Evolutionary conservation across 164 flowering plant species (phyloP).

Genomic region (Umbilicus rupestris): DNA sequence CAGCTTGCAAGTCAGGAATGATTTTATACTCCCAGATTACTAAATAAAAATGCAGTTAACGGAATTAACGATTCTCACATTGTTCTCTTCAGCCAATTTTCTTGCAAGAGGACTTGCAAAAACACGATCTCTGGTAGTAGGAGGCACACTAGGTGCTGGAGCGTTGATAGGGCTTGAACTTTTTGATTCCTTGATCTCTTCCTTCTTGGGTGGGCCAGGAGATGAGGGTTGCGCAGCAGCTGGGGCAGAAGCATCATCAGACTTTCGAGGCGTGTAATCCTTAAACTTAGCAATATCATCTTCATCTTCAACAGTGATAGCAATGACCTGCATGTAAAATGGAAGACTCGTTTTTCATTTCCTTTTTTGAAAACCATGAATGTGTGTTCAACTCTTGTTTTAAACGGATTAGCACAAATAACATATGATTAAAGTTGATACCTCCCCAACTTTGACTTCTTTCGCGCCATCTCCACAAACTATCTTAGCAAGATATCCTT

Average conservation of each 20-base stretch:
- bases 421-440: constrained; percentile 17
- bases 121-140: constrained; percentile 49
- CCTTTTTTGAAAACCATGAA: neutral
- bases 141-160: constrained; percentile 33
- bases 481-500: constrained; percentile 87
- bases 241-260: too few species aligned
- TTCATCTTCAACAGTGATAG: constrained; percentile 93
- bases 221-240: too few species aligned
- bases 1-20: neutral
- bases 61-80: constrained; percentile 26
- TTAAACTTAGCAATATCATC: too few species aligned
- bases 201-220: constrained; percentile 53
- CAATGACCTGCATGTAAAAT: constrained; percentile 55
- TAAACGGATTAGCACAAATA: neutral
- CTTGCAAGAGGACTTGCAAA: constrained; percentile 90
- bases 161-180: constrained; percentile 35
- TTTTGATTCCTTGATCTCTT: constrained; percentile 33
- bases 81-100: constrained; percentile 80
- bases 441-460: constrained; percentile 96
- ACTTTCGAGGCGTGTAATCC: too few species aligned
- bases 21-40: neutral
- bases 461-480: constrained; percentile 71
- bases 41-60: neutral
- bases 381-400: too few species aligned
- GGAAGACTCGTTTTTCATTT: too few species aligned